Evolutionary conservation across 345 rosid species (phyloP), one percentile per base, ranked within the genome.

Genomic region (Hibiscus mutabilis): DNA sequence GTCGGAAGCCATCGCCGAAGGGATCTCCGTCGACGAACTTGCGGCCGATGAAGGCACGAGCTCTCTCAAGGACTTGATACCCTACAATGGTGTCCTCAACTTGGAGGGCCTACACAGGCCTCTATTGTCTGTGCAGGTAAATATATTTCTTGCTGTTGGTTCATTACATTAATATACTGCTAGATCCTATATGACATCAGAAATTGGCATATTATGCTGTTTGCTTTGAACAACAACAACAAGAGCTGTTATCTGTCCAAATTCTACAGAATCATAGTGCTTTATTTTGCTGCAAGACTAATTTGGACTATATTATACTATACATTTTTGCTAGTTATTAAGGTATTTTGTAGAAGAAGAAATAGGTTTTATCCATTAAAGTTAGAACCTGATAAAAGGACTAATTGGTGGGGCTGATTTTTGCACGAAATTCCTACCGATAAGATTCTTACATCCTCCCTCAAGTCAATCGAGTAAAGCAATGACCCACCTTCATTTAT

Each of bases 61-160:
- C 31, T 70, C 69, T 47, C 77, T 92, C 72, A 89, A 85, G 81
- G 93, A 90, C 18, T 77, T 95, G 74, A 83, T 91, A 66, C 97
- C 97, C 0, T 86, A 79, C 82, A 84, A 77, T 68, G 87, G 81
- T 49, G 72, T 95, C 74, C 65, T 86, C 81, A 95, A 95, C 83
- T 80, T 87, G 73, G 97, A 90, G 79, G 99, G 97, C 0, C 82
- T 80, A 18, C 88, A 74, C 52, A 80, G 85, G 66, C 97, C 97
- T 53, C 76, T 92, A 70, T 67, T 92, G 75, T 82, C 88, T 0
- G 60, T 95, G 6, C 97, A 92, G 98, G 98, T 94, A 79, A 56
- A 60, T 14, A 6, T 55, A 37, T 8, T 37, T 35, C 0, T 33
- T n/a, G 27, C 29, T 19, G 18, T 52, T 4, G 24, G 3, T 19